Base-by-base conservation (phyloP, 352 stramenopile species). In the Thalassiosira oceanica region DNA sequence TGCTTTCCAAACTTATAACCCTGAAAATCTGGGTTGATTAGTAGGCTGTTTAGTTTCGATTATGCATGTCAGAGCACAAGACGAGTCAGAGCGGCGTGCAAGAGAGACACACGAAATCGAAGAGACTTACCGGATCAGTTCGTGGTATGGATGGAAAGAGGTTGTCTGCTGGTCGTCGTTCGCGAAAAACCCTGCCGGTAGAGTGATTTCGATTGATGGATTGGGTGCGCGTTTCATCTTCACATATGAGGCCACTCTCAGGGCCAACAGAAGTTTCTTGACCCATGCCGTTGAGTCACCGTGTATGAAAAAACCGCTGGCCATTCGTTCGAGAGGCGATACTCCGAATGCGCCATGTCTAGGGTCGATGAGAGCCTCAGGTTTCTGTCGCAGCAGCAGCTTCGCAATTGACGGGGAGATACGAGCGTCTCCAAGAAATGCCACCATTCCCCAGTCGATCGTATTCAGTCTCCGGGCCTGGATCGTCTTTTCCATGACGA, bases 361-460 rank as follows among this genome's bases (percentile, higher is more conserved):
- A 33, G 68, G 39, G 58, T 78, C 68, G 27, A 61, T 68, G 2
- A 78, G 35, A 20, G 54, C 61, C 42, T 74, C 68, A 8, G 61
- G 61, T 26, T 44, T 50, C 20, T 74, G 39, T 10, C 44, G 41
- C 1, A 78, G 36, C 44, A 78, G 36, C 26, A 74, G 41, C 44
- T 67, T 74, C 0, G 68, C 54, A 55, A 74, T 60, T 2, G 55
- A 56, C 5, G 54, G 48, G 43, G 45, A 65, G 3, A 71, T 73
- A 7, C 60, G 33, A 20, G 65, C 65, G 48, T 78, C 61, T 16
- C 68, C 68, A 16, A 78, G 43, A 35, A 78, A 74, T 7, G 68
- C 68, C 1, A 78, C 54, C 68, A 78, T 78, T 28, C 61, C 55
- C 68, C 68, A 78, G 16, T 67, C 45, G 23, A 78, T 69, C 10